These are phyloP conservation scores for Lumnitzera littorea DNA, from an alignment of 345 rosid species.

Conservation along the genomic window DNA sequence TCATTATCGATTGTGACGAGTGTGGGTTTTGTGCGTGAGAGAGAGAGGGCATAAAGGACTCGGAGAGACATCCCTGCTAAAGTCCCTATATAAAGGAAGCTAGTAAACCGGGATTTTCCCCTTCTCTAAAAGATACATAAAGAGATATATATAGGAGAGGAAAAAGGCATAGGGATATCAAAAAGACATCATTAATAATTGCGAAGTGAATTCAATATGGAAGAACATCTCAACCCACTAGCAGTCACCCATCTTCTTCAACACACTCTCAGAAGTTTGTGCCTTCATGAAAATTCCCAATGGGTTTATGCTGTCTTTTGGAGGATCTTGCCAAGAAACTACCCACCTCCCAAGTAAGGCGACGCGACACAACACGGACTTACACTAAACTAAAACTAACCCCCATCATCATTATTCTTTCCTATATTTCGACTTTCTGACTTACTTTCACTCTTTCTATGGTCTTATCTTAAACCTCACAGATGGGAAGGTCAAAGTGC, in stretches of 20 bases:
- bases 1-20: neutral
- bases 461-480: constrained; percentile 7
- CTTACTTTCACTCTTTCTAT: constrained; percentile 3
- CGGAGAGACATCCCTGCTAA: constrained; percentile 20
- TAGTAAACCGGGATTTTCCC: too few species aligned
- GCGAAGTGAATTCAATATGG: constrained; percentile 32
- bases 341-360: constrained; percentile 97
- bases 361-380: too few species aligned
- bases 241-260: constrained; percentile 97
- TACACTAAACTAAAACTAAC: neutral
- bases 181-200: constrained; percentile 17
- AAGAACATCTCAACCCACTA: constrained; percentile 74
- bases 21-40: neutral
- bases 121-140: too few species aligned
- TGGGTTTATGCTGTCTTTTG: constrained; percentile 99
- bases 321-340: constrained; percentile 98
- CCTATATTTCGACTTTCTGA: neutral
- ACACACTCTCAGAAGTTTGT: constrained; percentile 86
- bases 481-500: constrained; percentile 98
- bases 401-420: neutral
- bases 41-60: constrained; percentile 16
- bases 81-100: constrained; percentile 50
- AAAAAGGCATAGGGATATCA: constrained; percentile 2
- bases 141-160: constrained; percentile 8
- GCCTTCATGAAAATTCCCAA: constrained; percentile 77